Base-by-base conservation (phyloP, 2,329 filamentous ascomycete species). In the Leptographium flavum region DNA sequence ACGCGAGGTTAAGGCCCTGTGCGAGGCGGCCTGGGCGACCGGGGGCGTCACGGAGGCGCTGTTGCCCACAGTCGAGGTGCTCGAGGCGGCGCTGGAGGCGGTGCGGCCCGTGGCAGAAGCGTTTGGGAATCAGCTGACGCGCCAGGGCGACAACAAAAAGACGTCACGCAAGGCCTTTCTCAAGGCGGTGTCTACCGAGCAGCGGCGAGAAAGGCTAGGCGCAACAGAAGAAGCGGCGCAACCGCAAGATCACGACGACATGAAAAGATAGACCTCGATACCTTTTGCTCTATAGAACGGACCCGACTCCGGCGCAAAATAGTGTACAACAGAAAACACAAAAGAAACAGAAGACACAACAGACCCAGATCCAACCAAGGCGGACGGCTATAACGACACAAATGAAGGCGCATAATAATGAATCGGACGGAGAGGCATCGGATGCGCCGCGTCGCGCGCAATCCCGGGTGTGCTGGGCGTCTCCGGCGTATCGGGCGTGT, bases 1-100 rank as follows among this genome's bases (percentile, higher is more conserved):
- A 4, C 36, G 42, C 7, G 53, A 62, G 36, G 61, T 63, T 46
- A 64, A 62, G 52, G 45, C 36, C 3, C 43, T 62, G n/a, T 58
- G 63, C 33, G 60, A 66, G 31, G 50, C 55, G 15, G 62, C 62
- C 0, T 67, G 64, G 64, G 60, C 23, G 13, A 31, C n/a, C 11
- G 30, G 11, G 6, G 13, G 19, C 21, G 17, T 22, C 22, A 25
- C 14, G 10, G 56, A 15, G 45, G 44, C 55, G 7, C 46, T 66
- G 10, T 55, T 65, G 5, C 60, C 60, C 6, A 43, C 55, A 0
- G 19, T 60, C 8, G 45, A 55, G 2, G 46, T 55, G 38, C 47
- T 66, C 22, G 41, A 50, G 35, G 48, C 46, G 7, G 43, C 55
- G 4, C 52, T 63, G 15, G 49, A 53, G n/a, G 48, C 46, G 3